Conservation (phyloP, 805 yeast species). For the Ogataea minuta region DNA sequence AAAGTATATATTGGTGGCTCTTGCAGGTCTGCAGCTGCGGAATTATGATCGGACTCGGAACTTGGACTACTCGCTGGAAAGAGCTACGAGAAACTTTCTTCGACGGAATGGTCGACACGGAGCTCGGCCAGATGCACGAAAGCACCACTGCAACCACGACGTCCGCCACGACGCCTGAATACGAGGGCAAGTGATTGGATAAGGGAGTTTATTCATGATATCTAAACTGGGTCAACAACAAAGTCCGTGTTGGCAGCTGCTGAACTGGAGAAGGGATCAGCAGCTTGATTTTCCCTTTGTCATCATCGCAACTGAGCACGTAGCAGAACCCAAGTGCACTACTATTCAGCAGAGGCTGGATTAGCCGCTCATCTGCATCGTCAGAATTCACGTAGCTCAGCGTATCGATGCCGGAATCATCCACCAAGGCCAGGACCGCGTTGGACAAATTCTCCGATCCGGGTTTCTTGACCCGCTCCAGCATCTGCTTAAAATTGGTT, state of each 20-base stretch:
- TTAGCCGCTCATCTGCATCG: slow-evolving; percentile 37
- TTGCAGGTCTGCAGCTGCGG: slow-evolving; percentile 67
- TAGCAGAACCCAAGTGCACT: slow-evolving; percentile 75
- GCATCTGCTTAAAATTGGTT: slow-evolving; percentile 17
- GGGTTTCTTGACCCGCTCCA: slow-evolving; percentile 39
- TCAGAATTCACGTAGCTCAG: slow-evolving; percentile 30
- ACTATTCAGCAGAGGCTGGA: slow-evolving; percentile 17
- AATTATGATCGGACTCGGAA: slow-evolving; percentile 74
- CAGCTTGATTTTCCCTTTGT: slow-evolving; percentile 62
- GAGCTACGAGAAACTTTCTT: slow-evolving; percentile 88
- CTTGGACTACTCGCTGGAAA: slow-evolving; percentile 89
- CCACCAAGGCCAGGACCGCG: slow-evolving; percentile 49
- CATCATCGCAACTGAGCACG: slow-evolving; percentile 60
- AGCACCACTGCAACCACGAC: slow-evolving; percentile 11
- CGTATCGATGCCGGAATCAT: slow-evolving; percentile 31
- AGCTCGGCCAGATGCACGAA: slow-evolving; percentile 36
- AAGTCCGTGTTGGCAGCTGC: slow-evolving; percentile 68
- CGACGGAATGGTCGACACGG: slow-evolving; percentile 72
- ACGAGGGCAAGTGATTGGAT: slow-evolving; percentile 3
- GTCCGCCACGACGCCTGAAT: slow-evolving; percentile 12
- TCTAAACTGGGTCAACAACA: slow-evolving; percentile 74
- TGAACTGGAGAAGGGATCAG: slow-evolving; percentile 84
- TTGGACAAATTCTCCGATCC: slow-evolving; percentile 63
- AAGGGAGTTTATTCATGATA: slow-evolving; percentile 63
- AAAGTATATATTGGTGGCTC: slow-evolving; percentile 78